Evolutionary conservation across 192 early-diverging fungal species (phyloP), one percentile per base, ranked within the genome.

Genomic region (Dimargaris cristalligena): DNA sequence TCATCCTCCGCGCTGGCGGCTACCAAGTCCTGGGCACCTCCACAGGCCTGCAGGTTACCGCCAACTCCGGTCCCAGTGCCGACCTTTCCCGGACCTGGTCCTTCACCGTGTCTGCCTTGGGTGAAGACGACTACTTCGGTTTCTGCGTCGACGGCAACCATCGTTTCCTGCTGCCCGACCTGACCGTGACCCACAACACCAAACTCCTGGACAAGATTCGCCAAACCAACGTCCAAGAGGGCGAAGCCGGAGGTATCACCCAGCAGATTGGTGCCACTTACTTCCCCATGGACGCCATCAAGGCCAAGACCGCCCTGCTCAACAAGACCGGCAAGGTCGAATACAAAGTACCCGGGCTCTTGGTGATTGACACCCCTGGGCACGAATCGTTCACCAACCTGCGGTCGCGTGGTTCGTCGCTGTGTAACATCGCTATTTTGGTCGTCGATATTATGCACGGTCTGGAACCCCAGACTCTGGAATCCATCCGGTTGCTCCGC

Each of bases 361-460:
- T 99, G 62, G 76, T 96, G 63, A 95, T 99, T 60, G 96, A 99
- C 71, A 99, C 96, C 18, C 96, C 96, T 20, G 96, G 96, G 59
- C 96, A 99, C 87, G 94, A 96, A 63, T 93, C 91, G 61, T 99
- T 99, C 68, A 88, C 90, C 18, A 96, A 95, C 74, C 71, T 99
- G 66, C 83, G 96, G 50, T 86, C 89, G 11, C 86, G 96, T 62
- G 96, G 95, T 29, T 91, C 88, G 47, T 92, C 90, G 29, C 84
- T 98, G 58, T 98, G 95, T 79, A 96, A 98, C 80, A 98, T 98
- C 74, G 95, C 95, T 49, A 89, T 98, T 58, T 82, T 99, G 63
- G 95, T 99, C 4, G 92, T 99, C 52, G 95, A 99, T 73, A 97
- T 99, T 60, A 92, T 97, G 85, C 92, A 96, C 74, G 95, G 95